These are phyloP conservation scores for Dendrocalamus latiflorus DNA, from an alignment of 202 grass and related monocot genomes.

Conservation along the genomic window DNA sequence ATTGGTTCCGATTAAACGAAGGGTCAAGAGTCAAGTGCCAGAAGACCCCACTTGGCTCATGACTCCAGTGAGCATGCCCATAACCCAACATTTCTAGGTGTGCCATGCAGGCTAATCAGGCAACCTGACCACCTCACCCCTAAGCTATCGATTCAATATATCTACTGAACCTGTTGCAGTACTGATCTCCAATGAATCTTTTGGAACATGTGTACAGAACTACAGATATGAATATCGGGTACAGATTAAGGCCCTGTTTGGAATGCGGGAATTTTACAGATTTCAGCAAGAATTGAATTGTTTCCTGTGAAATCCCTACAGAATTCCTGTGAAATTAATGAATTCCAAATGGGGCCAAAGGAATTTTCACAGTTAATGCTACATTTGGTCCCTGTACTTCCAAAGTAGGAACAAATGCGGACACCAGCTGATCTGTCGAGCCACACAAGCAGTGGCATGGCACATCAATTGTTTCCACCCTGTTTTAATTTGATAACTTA, in stretches of 20 bases:
- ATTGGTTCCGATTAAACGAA: background rate
- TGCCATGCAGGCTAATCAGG: background rate
- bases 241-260: background rate
- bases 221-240: background rate
- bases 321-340: too few relatives aligned
- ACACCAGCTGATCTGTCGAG: too few relatives aligned
- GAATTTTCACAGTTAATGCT: too few relatives aligned
- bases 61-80: background rate
- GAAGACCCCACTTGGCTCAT: background rate
- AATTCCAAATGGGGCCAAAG: too few relatives aligned
- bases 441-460: too few relatives aligned
- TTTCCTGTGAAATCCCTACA: background rate
- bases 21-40: background rate
- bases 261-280: background rate
- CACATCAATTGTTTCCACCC: too few relatives aligned
- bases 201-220: background rate
- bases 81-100: background rate
- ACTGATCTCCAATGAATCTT: background rate
- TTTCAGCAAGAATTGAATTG: background rate
- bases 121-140: background rate
- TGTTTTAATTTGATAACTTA: too few relatives aligned
- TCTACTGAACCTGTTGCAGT: background rate
- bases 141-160: background rate
- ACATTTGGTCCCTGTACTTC: too few relatives aligned
- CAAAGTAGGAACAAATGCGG: too few relatives aligned